Conservation (phyloP, 306 rosid genomes). For the Ceratonia siliqua region DNA sequence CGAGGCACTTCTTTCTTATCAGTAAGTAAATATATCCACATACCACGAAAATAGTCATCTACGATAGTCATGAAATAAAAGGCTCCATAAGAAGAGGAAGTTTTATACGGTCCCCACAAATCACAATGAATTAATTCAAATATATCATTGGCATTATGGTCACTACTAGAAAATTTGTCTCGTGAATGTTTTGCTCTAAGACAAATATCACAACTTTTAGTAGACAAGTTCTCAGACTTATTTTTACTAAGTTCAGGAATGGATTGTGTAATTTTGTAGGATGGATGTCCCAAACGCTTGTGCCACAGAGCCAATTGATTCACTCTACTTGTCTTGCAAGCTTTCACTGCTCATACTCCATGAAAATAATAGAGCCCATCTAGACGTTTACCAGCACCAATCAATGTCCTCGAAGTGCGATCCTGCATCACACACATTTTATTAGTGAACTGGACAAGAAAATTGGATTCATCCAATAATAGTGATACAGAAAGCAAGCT, state of each 20-base stretch:
- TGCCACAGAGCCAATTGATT: neutral
- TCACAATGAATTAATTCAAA: too few relatives aligned
- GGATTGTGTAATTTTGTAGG: too few relatives aligned
- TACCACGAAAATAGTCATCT: neutral
- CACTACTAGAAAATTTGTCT: too few relatives aligned
- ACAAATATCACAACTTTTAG: too few relatives aligned
- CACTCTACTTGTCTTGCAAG: neutral
- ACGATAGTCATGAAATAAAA: neutral
- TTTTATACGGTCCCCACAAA: too few relatives aligned
- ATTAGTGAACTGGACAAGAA: neutral
- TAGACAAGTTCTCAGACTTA: too few relatives aligned
- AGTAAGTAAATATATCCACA: neutral
- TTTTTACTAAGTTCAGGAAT: too few relatives aligned
- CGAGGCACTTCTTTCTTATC: neutral
- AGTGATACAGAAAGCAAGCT: neutral
- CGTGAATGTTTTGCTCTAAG: too few relatives aligned
- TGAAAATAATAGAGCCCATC: neutral
- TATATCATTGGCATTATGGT: too few relatives aligned
- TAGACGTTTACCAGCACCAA: neutral
- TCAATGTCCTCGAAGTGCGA: neutral
- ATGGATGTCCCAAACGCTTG: too few relatives aligned
- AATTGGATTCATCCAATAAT: neutral
- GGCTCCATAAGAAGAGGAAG: too few relatives aligned
- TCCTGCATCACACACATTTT: neutral
- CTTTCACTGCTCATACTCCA: neutral